Evolutionary conservation across 2,329 filamentous ascomycete species (phyloP), one percentile per base, ranked within the genome.

Genomic region (Penicillium sp.): DNA sequence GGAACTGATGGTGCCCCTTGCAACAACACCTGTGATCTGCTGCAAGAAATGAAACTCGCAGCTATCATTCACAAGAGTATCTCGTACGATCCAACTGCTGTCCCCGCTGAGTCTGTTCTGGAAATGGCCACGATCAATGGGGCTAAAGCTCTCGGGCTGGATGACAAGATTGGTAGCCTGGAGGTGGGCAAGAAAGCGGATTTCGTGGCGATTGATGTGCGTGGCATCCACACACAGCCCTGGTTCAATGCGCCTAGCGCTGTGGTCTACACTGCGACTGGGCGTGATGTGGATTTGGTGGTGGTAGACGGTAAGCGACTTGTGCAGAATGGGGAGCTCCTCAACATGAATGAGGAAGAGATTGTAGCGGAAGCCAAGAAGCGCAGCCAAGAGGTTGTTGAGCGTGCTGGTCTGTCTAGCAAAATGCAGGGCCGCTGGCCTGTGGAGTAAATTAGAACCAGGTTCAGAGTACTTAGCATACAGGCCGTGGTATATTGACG

Each of bases 1-100:
- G 82, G 81, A 0, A 83, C 81, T 0, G 81, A 84, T 62, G 81
- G 81, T 0, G 81, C 81, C 0, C 81, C 81, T 0, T 83, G 81
- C 65, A 79, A 80, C 35, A 82, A 82, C 59, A 77, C 77, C 7
- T 81, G 80, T 64, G 80, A 82, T 58, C 75, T 83, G 67, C 64
- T 83, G 19, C 78, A 78, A 48, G 81, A 84, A 68, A 83, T 82
- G 79, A 79, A 80, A 49, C 70, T 83, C 0, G 79, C 81, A 0
- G 77, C 74, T 0, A 78, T 83, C 11, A 66, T 84, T 33, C 81
- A 83, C 57, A 79, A 79, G 59, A 78, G 78, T 19, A 57, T 64
- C 3, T 71, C 69, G 4, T 71, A 73, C 46, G 74, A 83, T 57
- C 78, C 81, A 2, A 72, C 69, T 0, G 59, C 73, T 0, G 68